Conservation (phyloP, 805 yeast genomes). For the Pichia occidentalis region DNA sequence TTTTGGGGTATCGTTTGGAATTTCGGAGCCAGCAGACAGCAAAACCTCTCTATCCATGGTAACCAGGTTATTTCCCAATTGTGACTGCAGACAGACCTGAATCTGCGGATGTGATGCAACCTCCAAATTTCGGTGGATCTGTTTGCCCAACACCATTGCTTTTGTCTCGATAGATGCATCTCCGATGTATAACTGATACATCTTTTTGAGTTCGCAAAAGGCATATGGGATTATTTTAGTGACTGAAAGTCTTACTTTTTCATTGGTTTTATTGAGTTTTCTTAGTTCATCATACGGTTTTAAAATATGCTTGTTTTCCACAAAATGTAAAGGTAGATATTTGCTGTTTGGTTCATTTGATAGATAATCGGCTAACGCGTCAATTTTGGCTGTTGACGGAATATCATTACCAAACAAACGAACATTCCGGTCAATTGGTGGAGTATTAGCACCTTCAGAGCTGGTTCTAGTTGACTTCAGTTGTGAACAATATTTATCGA, state of each 20-base stretch:
- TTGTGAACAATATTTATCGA: no score
- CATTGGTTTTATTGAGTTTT: neutral
- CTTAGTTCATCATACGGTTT: slow-evolving; percentile 14
- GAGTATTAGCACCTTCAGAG: no score
- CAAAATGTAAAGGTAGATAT: slow-evolving; percentile 7
- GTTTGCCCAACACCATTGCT: slow-evolving; percentile 42
- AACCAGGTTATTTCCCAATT: slow-evolving; percentile 3
- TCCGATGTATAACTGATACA: slow-evolving; percentile 45
- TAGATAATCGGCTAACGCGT: slow-evolving; percentile 3
- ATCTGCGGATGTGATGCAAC: slow-evolving; percentile 35
- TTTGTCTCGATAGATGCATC: slow-evolving; percentile 25
- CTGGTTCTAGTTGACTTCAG: no score
- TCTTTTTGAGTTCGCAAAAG: slow-evolving; percentile 64
- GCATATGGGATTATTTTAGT: slow-evolving; percentile 50
- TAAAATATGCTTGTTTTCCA: neutral
- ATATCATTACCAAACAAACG: no score
- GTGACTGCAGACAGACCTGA: slow-evolving; percentile 9
- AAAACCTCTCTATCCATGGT: neutral
- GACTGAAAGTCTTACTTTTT: slow-evolving; percentile 41
- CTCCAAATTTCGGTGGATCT: slow-evolving; percentile 45
- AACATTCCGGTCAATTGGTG: no score
- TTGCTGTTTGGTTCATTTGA: neutral
- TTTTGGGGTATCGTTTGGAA: no score
- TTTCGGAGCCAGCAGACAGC: no score
- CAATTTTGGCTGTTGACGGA: neutral